phyloP scores from a whole-genome alignment of 495 filamentous ascomycete genomes.

The Aspergillus homomorphus region DNA sequence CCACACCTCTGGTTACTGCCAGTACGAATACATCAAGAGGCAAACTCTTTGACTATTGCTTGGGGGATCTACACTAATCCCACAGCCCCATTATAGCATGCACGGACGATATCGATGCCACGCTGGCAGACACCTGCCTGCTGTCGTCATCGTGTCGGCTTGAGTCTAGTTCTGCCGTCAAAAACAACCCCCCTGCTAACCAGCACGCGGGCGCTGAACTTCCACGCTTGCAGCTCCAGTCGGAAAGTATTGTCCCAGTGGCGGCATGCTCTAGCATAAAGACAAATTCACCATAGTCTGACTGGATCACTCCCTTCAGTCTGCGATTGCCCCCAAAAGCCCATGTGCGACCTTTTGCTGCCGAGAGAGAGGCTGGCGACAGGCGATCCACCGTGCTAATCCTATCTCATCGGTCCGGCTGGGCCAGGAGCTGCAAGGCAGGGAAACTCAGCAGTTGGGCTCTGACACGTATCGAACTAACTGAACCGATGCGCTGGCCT shows the following conservation, averaged over 20 bases:
- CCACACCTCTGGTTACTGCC: not conserved
- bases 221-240: conserved; percentile 11
- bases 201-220: conserved; percentile 20
- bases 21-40: not conserved
- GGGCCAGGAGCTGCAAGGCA: conserved; percentile 25
- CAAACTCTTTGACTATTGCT: not conserved
- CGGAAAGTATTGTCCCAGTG: conserved; percentile 6
- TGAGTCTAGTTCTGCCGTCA: conserved; percentile 19
- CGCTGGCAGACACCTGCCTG: conserved; percentile 26
- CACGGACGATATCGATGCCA: conserved; percentile 17
- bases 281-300: not conserved
- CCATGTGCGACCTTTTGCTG: conserved; percentile 12
- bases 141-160: conserved; percentile 21
- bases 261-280: conserved; percentile 14
- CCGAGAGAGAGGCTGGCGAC: conserved; percentile 14
- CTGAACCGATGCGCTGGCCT: conserved; percentile 26
- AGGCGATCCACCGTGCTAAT: conserved; percentile 19
- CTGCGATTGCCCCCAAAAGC: conserved; percentile 10
- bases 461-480: conserved; percentile 28
- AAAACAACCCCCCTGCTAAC: conserved; percentile 8
- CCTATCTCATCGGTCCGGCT: conserved; percentile 20
- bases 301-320: conserved; percentile 1
- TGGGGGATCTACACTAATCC: not conserved
- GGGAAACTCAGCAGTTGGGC: conserved; percentile 22
- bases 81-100: conserved; percentile 4